Base-by-base conservation (phyloP, 352 stramenopile genomes). In the Globisporangium takayamanum region DNA sequence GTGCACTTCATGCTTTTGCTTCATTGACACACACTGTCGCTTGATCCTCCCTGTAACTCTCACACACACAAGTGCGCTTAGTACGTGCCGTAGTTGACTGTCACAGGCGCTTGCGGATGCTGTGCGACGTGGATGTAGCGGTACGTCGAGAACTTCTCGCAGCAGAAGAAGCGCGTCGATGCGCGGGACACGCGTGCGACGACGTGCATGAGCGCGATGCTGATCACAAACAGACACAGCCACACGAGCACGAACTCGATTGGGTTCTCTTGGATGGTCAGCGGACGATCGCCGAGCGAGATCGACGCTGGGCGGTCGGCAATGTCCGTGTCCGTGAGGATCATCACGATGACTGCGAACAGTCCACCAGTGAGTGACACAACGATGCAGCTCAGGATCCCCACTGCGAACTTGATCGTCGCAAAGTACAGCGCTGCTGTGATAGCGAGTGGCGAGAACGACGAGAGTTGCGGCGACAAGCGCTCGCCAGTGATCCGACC, bases 151-250 rank as follows among this genome's bases (percentile, higher is more conserved):
- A 88, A 76, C 53, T 67, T 70, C 54, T 89, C 79, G 51, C 72
- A 82, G 63, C 76, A 89, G 60, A 89, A 84, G 64, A 89, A 87
- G 16, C 67, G 64, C 28, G 79, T 87, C 48, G 74, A 70, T 11
- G 64, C 69, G 11, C 69, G 66, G 7, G 79, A 87, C 20, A 75
- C 18, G 51, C 58, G 67, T 11, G 72, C 76, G 53, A 85, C 64
- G 26, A 87, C 44, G 52, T 84, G 74, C 72, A 88, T 70, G 36
- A 78, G 64, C 57, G 75, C 72, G 56, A 85, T 60, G 37, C 62
- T 67, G 62, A 88, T 75, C 48, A 80, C 68, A 33, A 80, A 79
- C 36, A 87, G 45, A 48, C 69, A 86, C 30, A 72, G 47, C 63
- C 57, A 70, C 6, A 70, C 57, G 41, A 87, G 41, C 46, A 66